Evolutionary conservation across 768 basidiomycete genomes (phyloP), one percentile per base, ranked within the genome.

Genomic region (Hirschioporus abietinus): DNA sequence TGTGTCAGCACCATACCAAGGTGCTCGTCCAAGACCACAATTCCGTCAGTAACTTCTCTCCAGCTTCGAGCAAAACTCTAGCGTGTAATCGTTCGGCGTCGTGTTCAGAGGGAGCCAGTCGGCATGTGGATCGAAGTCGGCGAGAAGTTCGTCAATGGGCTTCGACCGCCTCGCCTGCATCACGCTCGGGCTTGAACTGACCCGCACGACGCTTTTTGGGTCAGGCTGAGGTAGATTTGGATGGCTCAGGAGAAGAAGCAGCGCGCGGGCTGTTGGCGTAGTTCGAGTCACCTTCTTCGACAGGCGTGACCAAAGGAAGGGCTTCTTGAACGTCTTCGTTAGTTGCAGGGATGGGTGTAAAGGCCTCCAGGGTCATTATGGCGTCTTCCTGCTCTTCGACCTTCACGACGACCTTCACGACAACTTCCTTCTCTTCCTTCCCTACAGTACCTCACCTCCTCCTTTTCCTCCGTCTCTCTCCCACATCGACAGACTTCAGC

Each of bases 1-100:
- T 68, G 94, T 90, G 75, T 99, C 97, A 2, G 97, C 97, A 23
- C 96, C 97, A 76, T 99, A 99, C 96, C 94, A 96, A 3, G 96
- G 88, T 20, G 95, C 83, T 69, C 89, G 91, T 3, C 94, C 93
- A 3, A 96, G 76, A 0, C 94, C 89, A 76, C 93, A 88, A 70
- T 92, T 95, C 64, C 95, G 83, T 97, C 97, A 99, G 76, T 88
- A 98, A 65, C 89, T 84, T 34, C 95, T 82, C 78, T 98, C 96
- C 23, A 99, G 82, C 68, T 89, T 88, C 67, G 87, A 85, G 75
- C 96, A 97, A 68, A 93, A 91, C 68, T 96, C 95, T 12, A 85
- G 83, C 0, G 92, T 95, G 72, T 95, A 99, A 74, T 98, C 95
- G 18, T 82, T 78, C 0, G 87, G 74, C 8, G 79, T 82, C 0